Percentiles rank a stretch among this genome's conserved stretches.
phyloP scores from a whole-genome alignment of 441 rosid genomes.

The Corymbia calophylla region DNA sequence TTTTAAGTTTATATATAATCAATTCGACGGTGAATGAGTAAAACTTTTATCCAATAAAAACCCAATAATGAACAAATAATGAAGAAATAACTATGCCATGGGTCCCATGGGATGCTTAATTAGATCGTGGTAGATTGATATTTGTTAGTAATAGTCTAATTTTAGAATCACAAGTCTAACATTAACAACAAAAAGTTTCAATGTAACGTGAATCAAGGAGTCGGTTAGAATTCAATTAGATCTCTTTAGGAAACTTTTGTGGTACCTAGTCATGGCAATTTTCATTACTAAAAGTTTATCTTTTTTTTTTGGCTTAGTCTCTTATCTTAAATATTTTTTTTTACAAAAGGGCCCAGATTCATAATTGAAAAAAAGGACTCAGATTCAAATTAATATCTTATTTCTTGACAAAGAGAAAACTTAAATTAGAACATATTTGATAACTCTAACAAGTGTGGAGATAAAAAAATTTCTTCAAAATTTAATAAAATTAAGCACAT shows the following conservation, averaged over 20 bases:
- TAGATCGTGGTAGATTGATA: background rate
- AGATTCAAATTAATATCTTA: background rate
- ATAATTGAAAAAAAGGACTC: too few species aligned
- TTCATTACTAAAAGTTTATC: background rate
- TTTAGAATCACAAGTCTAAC: background rate
- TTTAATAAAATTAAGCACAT: background rate
- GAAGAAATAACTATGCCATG: background rate
- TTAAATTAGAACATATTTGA: background rate
- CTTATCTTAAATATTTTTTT: too few species aligned
- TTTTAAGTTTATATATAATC: background rate
- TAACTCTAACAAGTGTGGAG: background rate
- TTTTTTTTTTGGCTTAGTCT: background rate
- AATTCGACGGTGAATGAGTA: background rate
- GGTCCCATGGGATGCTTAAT: background rate
- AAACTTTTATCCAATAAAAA: background rate
- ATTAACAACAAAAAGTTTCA: background rate
- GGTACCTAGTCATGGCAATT: background rate
- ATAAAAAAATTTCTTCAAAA: background rate
- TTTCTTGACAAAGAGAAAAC: background rate
- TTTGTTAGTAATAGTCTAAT: background rate
- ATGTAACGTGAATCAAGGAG: background rate
- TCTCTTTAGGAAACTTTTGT: background rate
- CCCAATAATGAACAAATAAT: background rate
- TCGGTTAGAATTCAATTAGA: background rate
- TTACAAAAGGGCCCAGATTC: too few species aligned